Evolutionary conservation across 495 filamentous ascomycete genomes (phyloP).

Genomic region (Hypoxylon rickii): DNA sequence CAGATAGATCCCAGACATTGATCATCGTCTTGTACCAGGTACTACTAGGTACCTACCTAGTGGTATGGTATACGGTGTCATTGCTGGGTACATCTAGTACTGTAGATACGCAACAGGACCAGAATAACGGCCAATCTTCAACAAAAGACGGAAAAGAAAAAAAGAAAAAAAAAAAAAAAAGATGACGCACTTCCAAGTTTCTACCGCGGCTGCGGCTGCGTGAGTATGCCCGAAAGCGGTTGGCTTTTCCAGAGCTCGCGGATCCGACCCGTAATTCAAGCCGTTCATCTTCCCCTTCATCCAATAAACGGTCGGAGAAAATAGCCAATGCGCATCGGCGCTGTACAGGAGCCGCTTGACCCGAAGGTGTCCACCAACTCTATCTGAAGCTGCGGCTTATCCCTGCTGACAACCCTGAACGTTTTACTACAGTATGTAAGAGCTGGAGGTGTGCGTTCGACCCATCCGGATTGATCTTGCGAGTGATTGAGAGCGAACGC

Average conservation of each 20-base stretch:
- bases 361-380: constrained; percentile 9
- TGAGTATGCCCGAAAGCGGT: constrained; percentile 12
- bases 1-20: too few relatives aligned
- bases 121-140: constrained; percentile 9
- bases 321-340: constrained; percentile 14
- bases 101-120: too few relatives aligned
- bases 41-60: not conserved
- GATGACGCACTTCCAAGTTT: constrained; percentile 20
- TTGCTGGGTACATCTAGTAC: too few relatives aligned
- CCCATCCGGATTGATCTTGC: too few relatives aligned
- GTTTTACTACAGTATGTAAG: not conserved
- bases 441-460: not conserved
- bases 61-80: too few relatives aligned
- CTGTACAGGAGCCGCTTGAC: constrained; percentile 19
- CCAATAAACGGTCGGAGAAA: constrained; percentile 17
- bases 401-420: not conserved
- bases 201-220: not conserved
- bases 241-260: constrained; percentile 9
- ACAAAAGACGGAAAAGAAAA: too few relatives aligned
- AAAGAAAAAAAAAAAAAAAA: too few relatives aligned
- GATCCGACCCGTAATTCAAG: constrained; percentile 16
- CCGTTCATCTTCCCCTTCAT: constrained; percentile 4
- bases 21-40: too few relatives aligned
- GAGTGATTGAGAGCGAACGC: too few relatives aligned
- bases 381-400: constrained; percentile 3